Conservation (phyloP, 2,329 filamentous ascomycete genomes). For the Annulohypoxylon truncatum region DNA sequence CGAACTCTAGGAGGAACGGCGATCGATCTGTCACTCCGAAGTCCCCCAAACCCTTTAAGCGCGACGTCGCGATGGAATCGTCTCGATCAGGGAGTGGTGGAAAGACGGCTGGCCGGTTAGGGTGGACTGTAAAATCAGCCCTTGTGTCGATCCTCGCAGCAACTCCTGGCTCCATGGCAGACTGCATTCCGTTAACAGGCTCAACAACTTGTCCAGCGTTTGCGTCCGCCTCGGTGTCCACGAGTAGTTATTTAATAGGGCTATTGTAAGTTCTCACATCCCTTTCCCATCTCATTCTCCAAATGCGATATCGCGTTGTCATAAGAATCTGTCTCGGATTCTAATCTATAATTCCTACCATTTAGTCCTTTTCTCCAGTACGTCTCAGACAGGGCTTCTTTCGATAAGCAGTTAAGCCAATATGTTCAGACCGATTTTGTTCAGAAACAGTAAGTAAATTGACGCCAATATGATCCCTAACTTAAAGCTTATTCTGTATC, state of each 20-base stretch:
- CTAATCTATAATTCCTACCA: slow-evolving; percentile 22
- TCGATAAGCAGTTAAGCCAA: slow-evolving; percentile 78
- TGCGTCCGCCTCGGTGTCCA: slow-evolving; percentile 53
- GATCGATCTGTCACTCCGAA: slow-evolving; percentile 10
- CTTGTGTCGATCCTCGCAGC: slow-evolving; percentile 42
- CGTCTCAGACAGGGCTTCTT: slow-evolving; percentile 80
- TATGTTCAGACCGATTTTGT: slow-evolving; percentile 84
- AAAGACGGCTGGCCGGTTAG: slow-evolving; percentile 25
- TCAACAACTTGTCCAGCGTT: slow-evolving; percentile 55
- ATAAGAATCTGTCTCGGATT: background rate
- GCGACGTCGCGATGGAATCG: slow-evolving; percentile 33
- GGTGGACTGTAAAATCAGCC: slow-evolving; percentile 34
- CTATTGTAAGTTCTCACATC: slow-evolving; percentile 44
- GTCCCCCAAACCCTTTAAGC: slow-evolving; percentile 13
- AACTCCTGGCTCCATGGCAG: slow-evolving; percentile 43
- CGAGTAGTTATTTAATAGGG: slow-evolving; percentile 46
- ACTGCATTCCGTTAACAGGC: slow-evolving; percentile 53
- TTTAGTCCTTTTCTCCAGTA: slow-evolving; percentile 84
- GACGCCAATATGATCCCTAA: background rate
- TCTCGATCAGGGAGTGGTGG: slow-evolving; percentile 16
- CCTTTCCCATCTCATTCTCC: slow-evolving; percentile 32
- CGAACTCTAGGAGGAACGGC: slow-evolving; percentile 22
- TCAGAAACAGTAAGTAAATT: slow-evolving; percentile 74
- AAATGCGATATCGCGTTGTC: background rate
- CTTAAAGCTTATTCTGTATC: slow-evolving; percentile 34